phyloP scores from a whole-genome alignment of 2,329 filamentous ascomycete genomes.

The Diaporthe citrichinensis region DNA sequence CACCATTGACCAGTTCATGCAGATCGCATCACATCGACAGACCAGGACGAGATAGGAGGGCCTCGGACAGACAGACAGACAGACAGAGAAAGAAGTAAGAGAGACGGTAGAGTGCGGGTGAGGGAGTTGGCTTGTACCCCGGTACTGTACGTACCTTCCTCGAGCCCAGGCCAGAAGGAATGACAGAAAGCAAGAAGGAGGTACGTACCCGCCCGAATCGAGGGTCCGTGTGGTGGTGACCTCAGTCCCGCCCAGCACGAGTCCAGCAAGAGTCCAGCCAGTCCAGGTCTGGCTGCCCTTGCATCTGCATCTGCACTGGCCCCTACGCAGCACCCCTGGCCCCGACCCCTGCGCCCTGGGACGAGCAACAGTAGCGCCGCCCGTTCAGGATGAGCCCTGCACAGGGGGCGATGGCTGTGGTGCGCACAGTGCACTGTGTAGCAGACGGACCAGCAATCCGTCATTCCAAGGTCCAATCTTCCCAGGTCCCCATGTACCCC shows the following conservation, averaged over 20 bases:
- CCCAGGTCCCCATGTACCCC: slow-evolving; percentile 14
- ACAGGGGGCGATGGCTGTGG: slow-evolving; percentile 9
- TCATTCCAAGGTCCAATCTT: slow-evolving; percentile 30
- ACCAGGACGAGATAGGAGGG: not conserved
- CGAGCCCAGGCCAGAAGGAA: not conserved
- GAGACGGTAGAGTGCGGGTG: not conserved
- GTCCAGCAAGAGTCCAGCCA: not conserved
- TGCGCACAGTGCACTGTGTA: slow-evolving; percentile 31
- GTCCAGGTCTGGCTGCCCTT: slow-evolving; percentile 32
- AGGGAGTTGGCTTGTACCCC: slow-evolving; percentile 4
- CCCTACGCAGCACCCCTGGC: slow-evolving; percentile 19
- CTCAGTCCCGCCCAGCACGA: slow-evolving; percentile 1
- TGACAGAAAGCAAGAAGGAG: not conserved
- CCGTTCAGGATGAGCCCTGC: slow-evolving; percentile 24
- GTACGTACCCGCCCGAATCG: slow-evolving; percentile 14
- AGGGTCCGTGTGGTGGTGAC: slow-evolving; percentile 29
- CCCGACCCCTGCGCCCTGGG: slow-evolving; percentile 29
- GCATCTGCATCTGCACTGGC: slow-evolving; percentile 28
- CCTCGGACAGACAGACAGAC: too few relatives aligned
- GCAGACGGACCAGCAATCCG: slow-evolving; percentile 32
- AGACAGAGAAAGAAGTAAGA: not conserved
- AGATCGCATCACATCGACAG: slow-evolving; percentile 23
- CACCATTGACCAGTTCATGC: slow-evolving; percentile 13
- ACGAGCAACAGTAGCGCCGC: slow-evolving; percentile 27
- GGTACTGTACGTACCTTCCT: not conserved